Evolutionary conservation across 805 yeast genomes (phyloP).

Genomic region (Kazachstania kunashirensis): DNA sequence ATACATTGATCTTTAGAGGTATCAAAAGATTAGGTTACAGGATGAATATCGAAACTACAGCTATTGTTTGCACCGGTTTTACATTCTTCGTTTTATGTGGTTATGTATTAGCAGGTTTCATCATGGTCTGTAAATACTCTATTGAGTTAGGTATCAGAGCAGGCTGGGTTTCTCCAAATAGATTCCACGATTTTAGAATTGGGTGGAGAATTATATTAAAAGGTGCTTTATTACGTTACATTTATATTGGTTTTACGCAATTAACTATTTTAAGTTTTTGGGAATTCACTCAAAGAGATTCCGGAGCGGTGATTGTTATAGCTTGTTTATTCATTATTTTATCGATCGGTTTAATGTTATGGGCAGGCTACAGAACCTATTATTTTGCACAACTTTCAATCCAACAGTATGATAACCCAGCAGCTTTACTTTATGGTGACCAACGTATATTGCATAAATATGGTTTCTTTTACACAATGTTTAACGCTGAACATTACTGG

Average conservation of each 20-base stretch:
- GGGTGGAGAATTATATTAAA: constrained; percentile 56
- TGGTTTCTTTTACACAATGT: constrained; percentile 87
- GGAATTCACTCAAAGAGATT: constrained; percentile 76
- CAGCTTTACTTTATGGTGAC: constrained; percentile 79
- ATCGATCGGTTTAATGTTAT: constrained; percentile 49
- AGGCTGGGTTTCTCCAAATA: constrained; percentile 41
- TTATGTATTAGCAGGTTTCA: constrained; percentile 53
- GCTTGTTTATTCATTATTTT: constrained; percentile 63
- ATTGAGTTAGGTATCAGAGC: constrained; percentile 39
- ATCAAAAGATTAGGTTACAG: constrained; percentile 71
- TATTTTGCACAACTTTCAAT: constrained; percentile 55
- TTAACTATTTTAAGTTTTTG: constrained; percentile 68
- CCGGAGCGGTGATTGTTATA: constrained; percentile 79
- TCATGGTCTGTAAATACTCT: constrained; percentile 44
- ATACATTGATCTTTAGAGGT: constrained; percentile 68
- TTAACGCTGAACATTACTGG: constrained; percentile 71
- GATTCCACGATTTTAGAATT: constrained; percentile 40
- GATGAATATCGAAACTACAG: constrained; percentile 69
- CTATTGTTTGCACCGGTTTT: constrained; percentile 78
- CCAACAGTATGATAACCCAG: constrained; percentile 61
- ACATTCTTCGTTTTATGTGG: constrained; percentile 76
- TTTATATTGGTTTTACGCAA: constrained; percentile 80
- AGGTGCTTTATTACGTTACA: constrained; percentile 70
- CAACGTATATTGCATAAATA: constrained; percentile 60
- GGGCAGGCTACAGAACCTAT: constrained; percentile 57